Evolutionary conservation across 495 filamentous ascomycete genomes (phyloP), one percentile per base, ranked within the genome.

Genomic region (Hypoxylon subgilvum): DNA sequence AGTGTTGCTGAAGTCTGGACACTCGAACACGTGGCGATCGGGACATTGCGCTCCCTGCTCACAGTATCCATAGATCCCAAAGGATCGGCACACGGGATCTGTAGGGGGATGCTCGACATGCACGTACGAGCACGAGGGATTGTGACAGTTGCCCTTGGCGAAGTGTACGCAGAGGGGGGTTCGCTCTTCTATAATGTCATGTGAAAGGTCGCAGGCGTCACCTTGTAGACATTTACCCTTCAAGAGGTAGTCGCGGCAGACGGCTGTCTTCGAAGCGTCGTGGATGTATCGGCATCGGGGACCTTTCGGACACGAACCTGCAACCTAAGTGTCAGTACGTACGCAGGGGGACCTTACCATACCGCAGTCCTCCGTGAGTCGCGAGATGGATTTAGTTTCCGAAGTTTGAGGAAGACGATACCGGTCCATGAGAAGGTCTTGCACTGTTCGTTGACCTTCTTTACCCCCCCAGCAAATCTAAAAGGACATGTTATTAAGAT

Each of bases 1-100:
- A 43, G 81, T 88, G 75, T 96, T 96, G 79, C 89, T 88, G 78
- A 95, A 96, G 69, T 97, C 90, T 38, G 94, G 94, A 68, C 94
- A 98, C 70, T 97, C 94, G 62, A 77, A 79, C 48, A 90, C 86
- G 73, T 98, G 94, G 57, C 90, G 89, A 56, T 96, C 86, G 52
- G 85, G 68, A 69, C 94, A 98, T 35, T 76, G 69, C 34, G 79
- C 79, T 38, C 94, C 94, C 69, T 91, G 89, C 48, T 89, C 86
- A 76, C 94, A 98, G 69, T 94, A 97, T 34, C 94, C 94, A 63
- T 95, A 80, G 13, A 83, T 84, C 14, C 89, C 92, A 75, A 98
- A 98, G 9, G 82, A 67, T 52, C 86, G 84, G 70, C 94, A 98
- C 45, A 97, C 89, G 6, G 83, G 87, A 31, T 93, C 91, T 61